These are phyloP conservation scores for Micractinium sp. DNA, from an alignment of 139 green algal genomes.

Conservation along the genomic window DNA sequence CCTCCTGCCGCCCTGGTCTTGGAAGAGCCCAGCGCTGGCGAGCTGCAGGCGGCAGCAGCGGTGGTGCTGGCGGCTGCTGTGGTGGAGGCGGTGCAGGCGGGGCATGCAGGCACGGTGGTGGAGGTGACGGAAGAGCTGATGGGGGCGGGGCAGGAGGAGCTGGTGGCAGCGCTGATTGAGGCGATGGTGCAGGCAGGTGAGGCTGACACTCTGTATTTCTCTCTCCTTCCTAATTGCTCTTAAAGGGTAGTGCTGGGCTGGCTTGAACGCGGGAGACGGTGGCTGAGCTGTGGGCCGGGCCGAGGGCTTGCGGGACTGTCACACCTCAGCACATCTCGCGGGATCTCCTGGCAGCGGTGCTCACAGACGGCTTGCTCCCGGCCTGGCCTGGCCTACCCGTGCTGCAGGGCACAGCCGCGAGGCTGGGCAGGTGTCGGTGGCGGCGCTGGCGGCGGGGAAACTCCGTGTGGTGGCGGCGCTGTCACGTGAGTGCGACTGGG, in stretches of 20 bases:
- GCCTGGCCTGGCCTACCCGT: no score
- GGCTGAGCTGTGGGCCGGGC: no score
- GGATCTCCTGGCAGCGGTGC: no score
- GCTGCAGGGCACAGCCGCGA: not conserved
- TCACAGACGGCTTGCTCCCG: not conserved
- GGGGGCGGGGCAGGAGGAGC: not conserved
- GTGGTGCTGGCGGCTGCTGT: not conserved
- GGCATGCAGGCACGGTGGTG: not conserved
- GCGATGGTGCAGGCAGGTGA: not conserved
- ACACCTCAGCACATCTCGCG: no score
- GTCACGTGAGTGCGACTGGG: not conserved
- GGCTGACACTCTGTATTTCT: no score
- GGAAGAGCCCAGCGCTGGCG: not conserved
- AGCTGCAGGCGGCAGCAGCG: conserved; percentile 1
- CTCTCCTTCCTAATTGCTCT: no score
- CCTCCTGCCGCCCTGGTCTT: not conserved
- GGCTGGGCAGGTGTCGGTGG: not conserved
- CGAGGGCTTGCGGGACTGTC: no score
- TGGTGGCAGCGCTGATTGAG: not conserved
- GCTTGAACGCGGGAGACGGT: no score
- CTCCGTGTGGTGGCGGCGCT: not conserved
- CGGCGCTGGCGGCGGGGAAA: not conserved
- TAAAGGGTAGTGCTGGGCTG: no score
- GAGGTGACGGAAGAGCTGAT: not conserved
- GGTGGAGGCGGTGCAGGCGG: not conserved